These are phyloP conservation scores for Coprinopsis cinerea DNA, from an alignment of 768 basidiomycete species.

Conservation along the genomic window DNA sequence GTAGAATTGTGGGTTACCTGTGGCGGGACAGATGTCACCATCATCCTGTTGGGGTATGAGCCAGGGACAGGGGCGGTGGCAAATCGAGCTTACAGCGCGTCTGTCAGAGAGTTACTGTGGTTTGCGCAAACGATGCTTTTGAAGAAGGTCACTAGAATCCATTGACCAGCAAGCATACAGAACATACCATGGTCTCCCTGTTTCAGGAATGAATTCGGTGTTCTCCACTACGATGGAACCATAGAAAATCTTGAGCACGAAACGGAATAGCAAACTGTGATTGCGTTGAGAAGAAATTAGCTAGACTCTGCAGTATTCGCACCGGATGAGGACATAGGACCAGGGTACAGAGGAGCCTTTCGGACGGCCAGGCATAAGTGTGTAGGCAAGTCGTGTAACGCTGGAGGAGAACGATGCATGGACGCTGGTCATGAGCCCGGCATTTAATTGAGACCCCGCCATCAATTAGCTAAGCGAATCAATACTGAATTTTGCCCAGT, in stretches of 20 bases:
- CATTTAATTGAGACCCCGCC: background rate
- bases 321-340: slow-evolving; percentile 64
- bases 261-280: slow-evolving; percentile 60
- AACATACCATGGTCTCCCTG: slow-evolving; percentile 67
- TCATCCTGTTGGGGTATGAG: slow-evolving; percentile 38
- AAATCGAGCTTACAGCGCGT: slow-evolving; percentile 63
- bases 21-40: slow-evolving; percentile 69
- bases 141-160: background rate
- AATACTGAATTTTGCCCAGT: background rate
- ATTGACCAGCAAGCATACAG: slow-evolving; percentile 1
- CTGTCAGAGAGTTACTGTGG: slow-evolving; percentile 81
- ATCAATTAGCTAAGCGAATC: slow-evolving; percentile 1
- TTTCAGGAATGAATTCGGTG: slow-evolving; percentile 59
- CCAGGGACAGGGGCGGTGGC: background rate
- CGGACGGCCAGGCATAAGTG: too few species aligned
- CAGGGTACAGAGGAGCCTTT: slow-evolving; percentile 28
- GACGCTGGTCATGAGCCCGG: too few species aligned
- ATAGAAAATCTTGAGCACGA: slow-evolving; percentile 89
- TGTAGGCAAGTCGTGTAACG: too few species aligned
- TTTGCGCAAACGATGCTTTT: slow-evolving; percentile 78
- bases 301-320: slow-evolving; percentile 9
- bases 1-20: slow-evolving; percentile 34
- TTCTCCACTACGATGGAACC: slow-evolving; percentile 85
- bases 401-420: too few species aligned
- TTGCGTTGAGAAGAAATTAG: background rate